Evolutionary conservation across 2,329 filamentous ascomycete species (phyloP).

Genomic region (Penicillium expansum): DNA sequence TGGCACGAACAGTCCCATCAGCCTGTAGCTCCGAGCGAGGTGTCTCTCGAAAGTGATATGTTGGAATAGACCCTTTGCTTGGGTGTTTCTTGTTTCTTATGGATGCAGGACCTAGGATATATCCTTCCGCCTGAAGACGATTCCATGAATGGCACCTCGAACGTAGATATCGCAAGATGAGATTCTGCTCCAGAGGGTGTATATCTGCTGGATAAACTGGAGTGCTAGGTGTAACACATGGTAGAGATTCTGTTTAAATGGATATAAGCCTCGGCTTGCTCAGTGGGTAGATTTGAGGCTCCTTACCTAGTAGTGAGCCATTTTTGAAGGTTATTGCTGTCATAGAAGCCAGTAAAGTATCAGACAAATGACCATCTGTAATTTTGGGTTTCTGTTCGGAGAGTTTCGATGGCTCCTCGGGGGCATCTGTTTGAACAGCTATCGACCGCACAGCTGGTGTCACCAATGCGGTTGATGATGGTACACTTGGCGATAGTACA

Average conservation of each 20-base stretch:
- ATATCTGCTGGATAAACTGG: not conserved
- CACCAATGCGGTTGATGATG: not conserved
- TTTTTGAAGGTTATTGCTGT: not conserved
- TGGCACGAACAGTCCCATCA: not conserved
- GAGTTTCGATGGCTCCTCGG: not conserved
- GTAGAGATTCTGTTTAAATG: not conserved
- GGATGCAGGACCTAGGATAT: not conserved
- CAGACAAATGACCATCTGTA: not conserved
- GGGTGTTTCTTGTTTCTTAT: not conserved
- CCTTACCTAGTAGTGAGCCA: not conserved
- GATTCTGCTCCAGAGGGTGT: not conserved
- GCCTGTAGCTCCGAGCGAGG: not conserved
- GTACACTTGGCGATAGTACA: not conserved
- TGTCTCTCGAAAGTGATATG: not conserved
- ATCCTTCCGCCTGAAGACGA: slow-evolving; percentile 6
- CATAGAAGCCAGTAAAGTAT: not conserved
- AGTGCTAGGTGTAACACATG: not conserved
- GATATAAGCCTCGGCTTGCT: not conserved
- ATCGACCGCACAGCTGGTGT: not conserved
- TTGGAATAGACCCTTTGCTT: not conserved
- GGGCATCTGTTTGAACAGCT: not conserved
- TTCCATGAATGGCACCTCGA: slow-evolving; percentile 6
- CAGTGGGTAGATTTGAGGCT: not conserved
- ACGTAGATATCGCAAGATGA: slow-evolving; percentile 4
- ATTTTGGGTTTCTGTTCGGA: not conserved